Evolutionary conservation across 2,329 filamentous ascomycete species (phyloP), one percentile per base, ranked within the genome.

Genomic region (Xenoacremonium recifei): DNA sequence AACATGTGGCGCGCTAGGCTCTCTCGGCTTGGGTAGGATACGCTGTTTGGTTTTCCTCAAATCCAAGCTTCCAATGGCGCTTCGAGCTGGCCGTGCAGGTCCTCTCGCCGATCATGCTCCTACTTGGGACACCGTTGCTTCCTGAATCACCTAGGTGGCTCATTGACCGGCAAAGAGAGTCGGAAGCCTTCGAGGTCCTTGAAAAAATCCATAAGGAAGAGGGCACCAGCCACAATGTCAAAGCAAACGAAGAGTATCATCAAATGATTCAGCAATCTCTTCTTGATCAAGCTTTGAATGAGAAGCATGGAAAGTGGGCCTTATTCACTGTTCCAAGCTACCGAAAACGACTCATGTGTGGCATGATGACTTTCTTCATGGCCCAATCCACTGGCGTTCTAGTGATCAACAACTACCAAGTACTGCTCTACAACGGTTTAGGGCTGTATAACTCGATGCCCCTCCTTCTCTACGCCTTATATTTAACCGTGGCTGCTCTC

Each of bases 391-490:
- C 39, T 16, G 32, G 39, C 6, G 32, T 41, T 21, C 18, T 41
- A 4, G 39, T 32, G 13, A 19, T 41, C 2, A 35, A 35, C 25
- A 41, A 41, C 23, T 41, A 41, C 23, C 39, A 41, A n/a, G 33
- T 41, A 11, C 23, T 41, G 7, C 33, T 41, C 9, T 41, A 41
- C 39, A 11, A 35, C 21, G 19, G 33, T 16, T 20, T 41, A 10
- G 36, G 36, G 4, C 25, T 38, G 3, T 19, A 17, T 3, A 25
- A 25, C 9, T 38, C 10, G 15, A 18, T 34, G 18, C 12, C 37
- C 15, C 37, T 40, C 6, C 18, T 40, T 6, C 29, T 40, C 20
- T 25, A 25, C 18, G 29, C 37, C 3, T 17, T 10, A n/a, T 40
- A 40, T 23, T 34, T 11, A 11, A 29, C 30, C 6, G 13, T 23